Evolutionary conservation across 495 filamentous ascomycete species (phyloP).

Genomic region (Aspergillus sparsus): DNA sequence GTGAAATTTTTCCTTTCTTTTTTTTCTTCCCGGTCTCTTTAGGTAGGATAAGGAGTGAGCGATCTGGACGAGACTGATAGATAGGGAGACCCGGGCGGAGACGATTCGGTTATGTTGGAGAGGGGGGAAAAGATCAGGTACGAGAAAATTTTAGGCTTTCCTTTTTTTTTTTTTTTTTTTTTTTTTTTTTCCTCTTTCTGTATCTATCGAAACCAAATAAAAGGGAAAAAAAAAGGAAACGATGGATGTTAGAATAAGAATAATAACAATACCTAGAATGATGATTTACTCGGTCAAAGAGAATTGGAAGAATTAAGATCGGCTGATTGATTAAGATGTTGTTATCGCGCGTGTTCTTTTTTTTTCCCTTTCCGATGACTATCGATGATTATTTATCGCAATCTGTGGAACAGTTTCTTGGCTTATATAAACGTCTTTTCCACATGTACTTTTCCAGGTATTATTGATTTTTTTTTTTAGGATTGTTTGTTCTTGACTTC

Average conservation of each 20-base stretch:
- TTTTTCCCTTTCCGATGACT: constrained; percentile 9
- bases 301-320: constrained; percentile 12
- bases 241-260: neutral
- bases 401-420: constrained; percentile 17
- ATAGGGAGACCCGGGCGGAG: neutral
- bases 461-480: neutral
- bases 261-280: constrained; percentile 4
- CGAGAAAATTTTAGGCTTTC: neutral
- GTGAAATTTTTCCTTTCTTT: neutral
- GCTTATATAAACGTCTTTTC: constrained; percentile 1
- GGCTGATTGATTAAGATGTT: constrained; percentile 17
- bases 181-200: neutral
- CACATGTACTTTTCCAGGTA: neutral
- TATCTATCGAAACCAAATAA: neutral
- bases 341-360: constrained; percentile 11
- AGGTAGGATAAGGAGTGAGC: constrained; percentile 25
- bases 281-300: neutral
- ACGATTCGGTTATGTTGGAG: neutral
- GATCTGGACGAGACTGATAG: constrained; percentile 18
- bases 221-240: constrained; percentile 1
- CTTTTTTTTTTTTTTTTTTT: neutral
- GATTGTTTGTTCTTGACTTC: neutral
- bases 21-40: constrained; percentile 1
- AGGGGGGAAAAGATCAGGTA: constrained; percentile 1
- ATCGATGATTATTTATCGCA: constrained; percentile 21